Conservation (phyloP, 2,329 filamentous ascomycete species). For the Sodiomyces alkalinus region DNA sequence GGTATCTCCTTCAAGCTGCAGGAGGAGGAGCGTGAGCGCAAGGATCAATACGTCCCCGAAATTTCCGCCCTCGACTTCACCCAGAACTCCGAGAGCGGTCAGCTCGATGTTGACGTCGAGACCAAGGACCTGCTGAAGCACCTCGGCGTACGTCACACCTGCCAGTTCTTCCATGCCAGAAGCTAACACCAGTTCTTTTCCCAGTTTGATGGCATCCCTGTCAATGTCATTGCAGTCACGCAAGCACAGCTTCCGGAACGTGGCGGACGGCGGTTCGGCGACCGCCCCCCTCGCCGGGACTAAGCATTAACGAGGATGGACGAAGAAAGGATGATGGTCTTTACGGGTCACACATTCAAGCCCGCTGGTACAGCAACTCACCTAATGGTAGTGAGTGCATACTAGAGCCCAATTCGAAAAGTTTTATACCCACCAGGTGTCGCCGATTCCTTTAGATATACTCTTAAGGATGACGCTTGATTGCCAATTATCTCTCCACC, state of each 20-base stretch:
- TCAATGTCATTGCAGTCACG: slow-evolving; percentile 84
- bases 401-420: slow-evolving; percentile 45
- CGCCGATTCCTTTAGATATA: slow-evolving; percentile 55
- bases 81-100: slow-evolving; percentile 83
- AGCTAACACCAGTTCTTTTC: slow-evolving; percentile 14
- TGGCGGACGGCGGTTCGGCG: slow-evolving; percentile 57
- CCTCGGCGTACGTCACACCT: slow-evolving; percentile 70
- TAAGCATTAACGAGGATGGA: slow-evolving; percentile 14
- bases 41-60: slow-evolving; percentile 99
- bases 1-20: slow-evolving; percentile 99
- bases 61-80: slow-evolving; percentile 96
- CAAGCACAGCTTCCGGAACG: slow-evolving; percentile 82
- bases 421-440: slow-evolving; percentile 60
- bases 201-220: slow-evolving; percentile 92
- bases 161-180: neutral
- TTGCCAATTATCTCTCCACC: slow-evolving; percentile 50
- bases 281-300: slow-evolving; percentile 38
- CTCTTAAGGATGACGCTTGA: slow-evolving; percentile 72
- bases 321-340: slow-evolving; percentile 6
- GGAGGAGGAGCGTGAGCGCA: slow-evolving; percentile 99
- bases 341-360: slow-evolving; percentile 26
- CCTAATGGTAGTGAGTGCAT: slow-evolving; percentile 39
- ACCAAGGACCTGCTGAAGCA: slow-evolving; percentile 99
- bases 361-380: slow-evolving; percentile 43
- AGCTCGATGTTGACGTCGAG: slow-evolving; percentile 90